These are phyloP conservation scores for Ophiostoma triangulosporum DNA, from an alignment of 2,329 filamentous ascomycete genomes.

Conservation along the genomic window DNA sequence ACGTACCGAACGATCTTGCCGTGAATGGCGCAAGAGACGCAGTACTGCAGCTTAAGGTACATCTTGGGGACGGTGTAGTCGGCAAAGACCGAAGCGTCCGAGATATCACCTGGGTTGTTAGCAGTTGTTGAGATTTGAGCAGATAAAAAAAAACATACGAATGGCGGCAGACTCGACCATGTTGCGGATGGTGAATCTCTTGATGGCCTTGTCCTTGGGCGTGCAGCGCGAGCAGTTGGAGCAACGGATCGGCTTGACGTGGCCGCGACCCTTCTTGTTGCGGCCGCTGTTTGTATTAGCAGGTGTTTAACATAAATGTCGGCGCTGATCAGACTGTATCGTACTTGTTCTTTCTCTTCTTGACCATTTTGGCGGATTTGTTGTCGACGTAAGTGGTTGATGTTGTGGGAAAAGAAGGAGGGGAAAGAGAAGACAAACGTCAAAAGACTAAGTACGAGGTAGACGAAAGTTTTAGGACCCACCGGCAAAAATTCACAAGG, in stretches of 20 bases:
- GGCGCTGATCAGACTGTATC: conserved; percentile 16
- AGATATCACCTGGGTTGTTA: conserved; percentile 78
- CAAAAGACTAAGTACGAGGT: background rate
- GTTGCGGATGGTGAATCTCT: conserved; percentile 99
- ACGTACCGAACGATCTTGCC: conserved; percentile 99
- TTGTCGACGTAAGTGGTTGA: conserved; percentile 3
- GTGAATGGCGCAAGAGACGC: conserved; percentile 99
- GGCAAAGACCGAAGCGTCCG: conserved; percentile 95
- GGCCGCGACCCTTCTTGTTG: conserved; percentile 99
- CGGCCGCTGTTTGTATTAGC: conserved; percentile 52
- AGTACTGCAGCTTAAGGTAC: conserved; percentile 99
- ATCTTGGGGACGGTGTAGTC: conserved; percentile 99
- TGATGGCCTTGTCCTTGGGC: conserved; percentile 99
- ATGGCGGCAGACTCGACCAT: conserved; percentile 99
- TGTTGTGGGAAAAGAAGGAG: conserved; percentile 5
- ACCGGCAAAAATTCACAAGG: conserved; percentile 3
- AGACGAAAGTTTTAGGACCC: background rate
- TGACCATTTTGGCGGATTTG: conserved; percentile 17
- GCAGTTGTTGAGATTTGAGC: no score
- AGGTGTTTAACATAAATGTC: conserved; percentile 13
- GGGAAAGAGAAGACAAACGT: background rate
- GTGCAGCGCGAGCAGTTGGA: conserved; percentile 69
- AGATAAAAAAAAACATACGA: conserved; percentile 56
- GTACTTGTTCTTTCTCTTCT: conserved; percentile 37
- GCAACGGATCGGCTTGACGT: conserved; percentile 95